Conservation (phyloP, 192 early-diverging fungal genomes). For the Coemansia sp. region DNA sequence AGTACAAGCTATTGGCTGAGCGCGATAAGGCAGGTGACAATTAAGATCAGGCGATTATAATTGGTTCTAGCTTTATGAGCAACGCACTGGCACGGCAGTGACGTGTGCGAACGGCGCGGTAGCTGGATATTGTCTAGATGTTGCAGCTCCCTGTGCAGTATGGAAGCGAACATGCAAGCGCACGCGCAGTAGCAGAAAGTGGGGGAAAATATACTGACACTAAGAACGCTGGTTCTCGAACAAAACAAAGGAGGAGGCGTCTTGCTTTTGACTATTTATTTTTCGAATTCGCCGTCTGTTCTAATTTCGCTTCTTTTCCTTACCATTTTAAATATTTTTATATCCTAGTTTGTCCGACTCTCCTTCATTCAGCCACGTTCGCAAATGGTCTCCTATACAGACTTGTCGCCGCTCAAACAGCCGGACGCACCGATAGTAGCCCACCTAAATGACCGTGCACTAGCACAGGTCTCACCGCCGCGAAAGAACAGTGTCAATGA, state of each 20-base stretch:
- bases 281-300: neutral
- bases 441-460: conserved; percentile 39
- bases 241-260: neutral
- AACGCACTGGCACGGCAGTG: neutral
- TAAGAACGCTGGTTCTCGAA: neutral
- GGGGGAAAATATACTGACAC: neutral
- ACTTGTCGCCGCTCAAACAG: conserved; percentile 49
- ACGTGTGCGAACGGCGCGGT: neutral
- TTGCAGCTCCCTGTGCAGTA: neutral
- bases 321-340: neutral
- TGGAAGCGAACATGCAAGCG: neutral
- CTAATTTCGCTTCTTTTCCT: conserved; percentile 1
- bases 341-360: neutral
- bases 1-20: neutral
- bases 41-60: neutral
- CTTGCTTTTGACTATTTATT: neutral
- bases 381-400: conserved; percentile 50
- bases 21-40: neutral
- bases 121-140: no score
- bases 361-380: neutral
- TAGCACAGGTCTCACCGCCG: conserved; percentile 8
- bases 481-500: neutral
- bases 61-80: neutral
- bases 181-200: neutral
- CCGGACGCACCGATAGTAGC: conserved; percentile 41